Evolutionary conservation across 495 filamentous ascomycete species (phyloP), one percentile per base, ranked within the genome.

Genomic region (Aspergillus ostianus): DNA sequence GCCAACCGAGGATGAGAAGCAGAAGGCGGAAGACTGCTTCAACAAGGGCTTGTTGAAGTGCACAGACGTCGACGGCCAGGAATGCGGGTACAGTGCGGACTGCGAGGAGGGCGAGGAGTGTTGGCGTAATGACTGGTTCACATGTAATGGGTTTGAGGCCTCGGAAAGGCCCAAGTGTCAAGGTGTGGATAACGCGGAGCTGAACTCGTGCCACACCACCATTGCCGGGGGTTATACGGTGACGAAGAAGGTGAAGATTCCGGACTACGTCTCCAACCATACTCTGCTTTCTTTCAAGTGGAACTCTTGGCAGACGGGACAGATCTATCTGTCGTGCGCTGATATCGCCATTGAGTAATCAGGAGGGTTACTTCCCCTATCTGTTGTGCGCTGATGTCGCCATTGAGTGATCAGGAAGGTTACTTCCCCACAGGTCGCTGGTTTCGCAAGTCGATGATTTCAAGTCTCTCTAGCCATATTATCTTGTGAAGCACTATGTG

Each of bases 61-160:
- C 71, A 79, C 74, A 0, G 80, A 82, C 61, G 82, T 85, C 2
- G 50, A 67, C 44, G 82, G 82, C 6, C 82, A 85, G 69, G 53
- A 51, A 10, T 84, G 81, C 69, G 77, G 67, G 8, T 84, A 77
- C 69, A 84, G 66, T 64, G 73, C 80, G 1, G 81, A 85, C 66
- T 85, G 82, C 65, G 56, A 67, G 0, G 55, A 58, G 26, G 79
- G 66, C 6, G 68, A 82, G 66, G 64, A 70, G 0, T 84, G 82
- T 70, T 80, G 73, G 61, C 69, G 80, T 9, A 82, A 84, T 63
- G 80, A 85, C 70, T 84, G 81, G 82, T 84, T 82, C 58, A 85
- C 81, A 6, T 84, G 81, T 72, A 80, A 84, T 62, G 64, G 58
- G 0, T 73, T 68, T 29, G 30, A 57, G 10, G 78, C 74, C 13